Evolutionary conservation across 495 filamentous ascomycete genomes (phyloP), one percentile per base, ranked within the genome.

Genomic region (Penicillium goetzii): DNA sequence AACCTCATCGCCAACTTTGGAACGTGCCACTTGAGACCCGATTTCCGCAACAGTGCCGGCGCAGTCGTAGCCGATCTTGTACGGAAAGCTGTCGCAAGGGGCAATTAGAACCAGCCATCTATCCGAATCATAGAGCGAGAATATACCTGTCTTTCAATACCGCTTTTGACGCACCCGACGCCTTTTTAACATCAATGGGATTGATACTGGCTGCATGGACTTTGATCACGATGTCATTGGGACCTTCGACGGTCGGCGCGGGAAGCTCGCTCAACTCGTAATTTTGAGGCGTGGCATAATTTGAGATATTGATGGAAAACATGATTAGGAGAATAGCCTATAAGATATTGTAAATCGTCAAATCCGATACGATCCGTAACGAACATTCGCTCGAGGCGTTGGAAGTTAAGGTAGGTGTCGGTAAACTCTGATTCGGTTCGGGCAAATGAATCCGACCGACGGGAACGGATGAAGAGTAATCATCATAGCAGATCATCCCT

Each of bases 1-100:
- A 2, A 85, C 84, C 15, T 79, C 76, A 71, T 86, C 83, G 34
- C 85, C 85, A 28, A 68, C 56, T 40, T 78, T 78, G 70, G 86
- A 76, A 12, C 62, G 58, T 1, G 70, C 78, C 0, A 84, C 81
- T 3, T 58, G 57, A 38, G 68, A 43, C 3, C 84, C 84, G 4
- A 80, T 68, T 0, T 77, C 78, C 12, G 71, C 68, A 59, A 88
- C 76, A 25, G 70, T 72, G 19, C 85, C 85, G 1, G 83, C 74
- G 52, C 72, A 61, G 63, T 86, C 83, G 12, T 76, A 77, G 47
- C 79, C 80, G 32, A 81, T 64, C 47, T 68, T 70, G 63, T 74
- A 78, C 0, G 80, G 80, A 25, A 81, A 80, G 3, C 71, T 78
- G n/a, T 38, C 9, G 28, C 32, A n/a, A 25, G 8, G 3, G 19